Base-by-base conservation (phyloP, 2,329 filamentous ascomycete species). In the Niveomyces coronatus region DNA sequence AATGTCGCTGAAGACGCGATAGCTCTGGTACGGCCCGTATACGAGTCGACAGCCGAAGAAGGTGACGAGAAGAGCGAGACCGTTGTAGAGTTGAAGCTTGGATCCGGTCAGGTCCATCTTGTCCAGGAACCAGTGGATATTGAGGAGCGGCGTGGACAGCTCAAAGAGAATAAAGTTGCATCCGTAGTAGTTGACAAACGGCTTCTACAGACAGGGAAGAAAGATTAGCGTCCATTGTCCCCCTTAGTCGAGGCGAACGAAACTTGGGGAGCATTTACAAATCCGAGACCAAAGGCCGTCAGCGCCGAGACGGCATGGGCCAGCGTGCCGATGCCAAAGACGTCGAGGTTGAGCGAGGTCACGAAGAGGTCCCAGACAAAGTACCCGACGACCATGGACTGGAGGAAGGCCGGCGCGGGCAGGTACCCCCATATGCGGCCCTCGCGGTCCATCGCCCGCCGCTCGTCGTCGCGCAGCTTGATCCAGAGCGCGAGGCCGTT, bases 41-140 rank as follows among this genome's bases (percentile, higher is more conserved):
- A 86, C 63, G 9, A 93, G 69, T 41, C 85, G 82, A 56, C 79
- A 83, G 45, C 67, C 72, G 62, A 88, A 87, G 61, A 91, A 91
- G 33, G 74, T 84, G 46, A 66, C 58, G 37, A 89, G 74, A 4
- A 91, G 74, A 40, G 74, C 53, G 44, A 87, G 67, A 49, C 85
- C 85, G 52, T 91, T 91, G 60, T 85, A 78, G 19, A 88, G 70
- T 62, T 91, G 85, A 17, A 76, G 60, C 37, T 67, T 69, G 15
- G 79, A 78, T 24, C 85, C 85, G 1, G 85, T 91, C 69, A 86
- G 78, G 51, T 76, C 72, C 42, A 89, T 65, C 65, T 93, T 93
- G 62, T 93, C 85, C 61, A 83, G 85, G 65, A 91, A 91, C 85
- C 85, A 93, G 66, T 93, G 85, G 54, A 89, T 74, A 56, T 93